These are phyloP conservation scores for Meyerozyma guilliermondii DNA, from an alignment of 1,139 yeast species.

Conservation along the genomic window DNA sequence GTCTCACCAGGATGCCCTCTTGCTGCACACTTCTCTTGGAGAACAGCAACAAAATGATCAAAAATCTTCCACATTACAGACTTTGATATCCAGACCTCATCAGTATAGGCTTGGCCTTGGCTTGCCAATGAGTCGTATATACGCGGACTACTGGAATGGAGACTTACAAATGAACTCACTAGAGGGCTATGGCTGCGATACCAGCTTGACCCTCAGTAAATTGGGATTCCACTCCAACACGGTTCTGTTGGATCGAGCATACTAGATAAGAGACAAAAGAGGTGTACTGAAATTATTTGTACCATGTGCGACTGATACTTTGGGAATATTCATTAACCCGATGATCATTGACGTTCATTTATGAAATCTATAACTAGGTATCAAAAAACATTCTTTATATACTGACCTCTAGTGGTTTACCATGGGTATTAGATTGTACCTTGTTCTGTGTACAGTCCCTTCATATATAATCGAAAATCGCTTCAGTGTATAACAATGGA, in stretches of 20 bases:
- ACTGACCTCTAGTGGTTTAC: too few relatives aligned
- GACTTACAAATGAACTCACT: slow-evolving; percentile 73
- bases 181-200: slow-evolving; percentile 91
- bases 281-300: too few relatives aligned
- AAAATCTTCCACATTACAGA: slow-evolving; percentile 31
- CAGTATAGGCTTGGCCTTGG: slow-evolving; percentile 79
- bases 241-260: slow-evolving; percentile 72
- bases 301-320: too few relatives aligned
- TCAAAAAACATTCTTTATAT: too few relatives aligned
- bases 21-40: slow-evolving; percentile 32
- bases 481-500: background rate
- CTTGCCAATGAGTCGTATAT: slow-evolving; percentile 83
- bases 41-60: slow-evolving; percentile 22
- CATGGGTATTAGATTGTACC: too few relatives aligned
- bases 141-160: slow-evolving; percentile 97
- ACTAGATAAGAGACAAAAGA: too few relatives aligned
- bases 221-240: slow-evolving; percentile 65
- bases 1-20: slow-evolving; percentile 5
- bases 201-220: slow-evolving; percentile 71
- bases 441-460: slow-evolving; percentile 1
- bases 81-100: slow-evolving; percentile 65
- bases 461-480: background rate
- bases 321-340: too few relatives aligned
- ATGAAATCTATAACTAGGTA: too few relatives aligned
- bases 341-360: too few relatives aligned